Evolutionary conservation across 73 alveolate genomes (phyloP).

Genomic region (Strombidium stylifer): DNA sequence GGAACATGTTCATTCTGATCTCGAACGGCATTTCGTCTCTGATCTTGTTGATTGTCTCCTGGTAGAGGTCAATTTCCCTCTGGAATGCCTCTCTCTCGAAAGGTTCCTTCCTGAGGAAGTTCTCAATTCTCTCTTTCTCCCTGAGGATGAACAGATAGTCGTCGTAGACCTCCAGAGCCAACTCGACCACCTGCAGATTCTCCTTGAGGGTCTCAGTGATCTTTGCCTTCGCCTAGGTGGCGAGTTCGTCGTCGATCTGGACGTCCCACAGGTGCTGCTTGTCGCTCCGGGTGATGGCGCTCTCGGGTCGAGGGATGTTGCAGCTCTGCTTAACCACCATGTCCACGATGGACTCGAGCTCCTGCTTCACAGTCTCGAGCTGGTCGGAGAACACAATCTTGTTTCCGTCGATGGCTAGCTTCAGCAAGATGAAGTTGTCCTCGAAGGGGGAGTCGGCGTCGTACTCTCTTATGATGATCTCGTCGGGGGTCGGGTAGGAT

Average conservation of each 20-base stretch:
- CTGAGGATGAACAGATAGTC: slow-evolving; percentile 73
- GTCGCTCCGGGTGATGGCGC: slow-evolving; percentile 79
- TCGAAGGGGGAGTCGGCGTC: slow-evolving; percentile 75
- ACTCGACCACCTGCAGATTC: slow-evolving; percentile 70
- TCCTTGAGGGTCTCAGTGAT: slow-evolving; percentile 71
- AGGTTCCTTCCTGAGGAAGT: slow-evolving; percentile 47
- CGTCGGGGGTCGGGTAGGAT: slow-evolving; percentile 59
- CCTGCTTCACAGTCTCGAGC: slow-evolving; percentile 59
- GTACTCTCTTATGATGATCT: slow-evolving; percentile 64
- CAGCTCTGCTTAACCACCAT: slow-evolving; percentile 64
- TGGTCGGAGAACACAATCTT: slow-evolving; percentile 74
- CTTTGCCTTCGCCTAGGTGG: slow-evolving; percentile 52
- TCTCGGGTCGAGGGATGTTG: slow-evolving; percentile 88
- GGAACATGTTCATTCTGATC: slow-evolving; percentile 83
- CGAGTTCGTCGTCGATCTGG: slow-evolving; percentile 84
- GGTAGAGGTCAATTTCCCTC: slow-evolving; percentile 62
- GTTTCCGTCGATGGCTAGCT: slow-evolving; percentile 64
- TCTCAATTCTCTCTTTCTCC: slow-evolving; percentile 75
- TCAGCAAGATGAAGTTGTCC: slow-evolving; percentile 78
- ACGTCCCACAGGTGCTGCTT: slow-evolving; percentile 85
- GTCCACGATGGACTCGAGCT: slow-evolving; percentile 66
- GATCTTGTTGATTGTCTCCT: slow-evolving; percentile 55
- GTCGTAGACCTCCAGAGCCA: slow-evolving; percentile 71
- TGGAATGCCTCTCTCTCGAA: slow-evolving; percentile 69
- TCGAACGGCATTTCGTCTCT: slow-evolving; percentile 74